Percentiles rank a stretch among this genome's conserved stretches.
Conservation (phyloP, 441 rosid species). For the Adansonia gregorii region DNA sequence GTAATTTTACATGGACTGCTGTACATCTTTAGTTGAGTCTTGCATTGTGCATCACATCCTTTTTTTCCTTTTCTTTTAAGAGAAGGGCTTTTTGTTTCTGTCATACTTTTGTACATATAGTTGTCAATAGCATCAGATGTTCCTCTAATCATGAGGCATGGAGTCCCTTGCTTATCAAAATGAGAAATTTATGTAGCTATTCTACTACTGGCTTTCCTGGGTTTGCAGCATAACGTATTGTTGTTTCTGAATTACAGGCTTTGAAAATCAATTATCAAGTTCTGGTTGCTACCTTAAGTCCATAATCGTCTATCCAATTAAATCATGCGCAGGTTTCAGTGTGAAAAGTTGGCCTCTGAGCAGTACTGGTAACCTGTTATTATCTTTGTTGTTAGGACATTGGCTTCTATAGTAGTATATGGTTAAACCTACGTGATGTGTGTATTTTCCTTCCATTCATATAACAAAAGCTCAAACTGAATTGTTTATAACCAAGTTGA, state of each 20-base stretch:
- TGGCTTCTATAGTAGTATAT: neutral
- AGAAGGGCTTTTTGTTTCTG: neutral
- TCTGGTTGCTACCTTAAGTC: slow-evolving; percentile 56
- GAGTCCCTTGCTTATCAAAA: neutral
- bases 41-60: neutral
- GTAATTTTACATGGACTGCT: neutral
- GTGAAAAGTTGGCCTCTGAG: slow-evolving; percentile 81
- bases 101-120: neutral
- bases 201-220: neutral
- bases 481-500: neutral
- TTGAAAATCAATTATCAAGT: slow-evolving; percentile 35
- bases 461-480: neutral
- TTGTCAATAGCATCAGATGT: neutral
- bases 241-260: slow-evolving; percentile 49
- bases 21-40: neutral
- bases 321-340: slow-evolving; percentile 87
- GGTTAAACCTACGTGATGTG: neutral
- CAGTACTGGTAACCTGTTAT: slow-evolving; percentile 62
- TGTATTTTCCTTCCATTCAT: neutral
- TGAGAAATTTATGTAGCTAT: neutral
- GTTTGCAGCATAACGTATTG: neutral
- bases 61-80: neutral
- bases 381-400: slow-evolving; percentile 15
- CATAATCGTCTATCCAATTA: slow-evolving; percentile 76
- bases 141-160: neutral